phyloP scores from a whole-genome alignment of 2,329 filamentous ascomycete genomes.

The Botrytis fabae region DNA sequence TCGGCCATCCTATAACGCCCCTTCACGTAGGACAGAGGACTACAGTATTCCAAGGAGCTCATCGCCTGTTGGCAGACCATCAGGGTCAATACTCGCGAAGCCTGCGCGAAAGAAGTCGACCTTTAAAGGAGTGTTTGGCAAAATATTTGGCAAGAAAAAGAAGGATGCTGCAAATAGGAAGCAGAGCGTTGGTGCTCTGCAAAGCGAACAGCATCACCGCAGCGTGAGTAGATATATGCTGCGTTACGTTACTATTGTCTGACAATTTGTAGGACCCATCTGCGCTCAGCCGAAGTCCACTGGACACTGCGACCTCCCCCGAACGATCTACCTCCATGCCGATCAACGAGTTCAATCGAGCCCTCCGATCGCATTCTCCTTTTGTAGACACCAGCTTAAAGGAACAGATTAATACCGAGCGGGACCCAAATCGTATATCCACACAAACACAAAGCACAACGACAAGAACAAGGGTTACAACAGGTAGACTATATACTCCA shows the following conservation, averaged over 20 bases:
- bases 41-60: background rate
- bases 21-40: constrained; percentile 24
- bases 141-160: constrained; percentile 56
- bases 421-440: constrained; percentile 51
- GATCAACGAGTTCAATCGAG: constrained; percentile 60
- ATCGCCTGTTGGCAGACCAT: constrained; percentile 40
- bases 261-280: constrained; percentile 43
- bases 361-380: constrained; percentile 61
- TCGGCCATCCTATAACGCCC: constrained; percentile 28
- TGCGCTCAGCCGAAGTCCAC: constrained; percentile 40
- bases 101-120: constrained; percentile 60
- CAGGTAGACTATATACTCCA: constrained; percentile 45
- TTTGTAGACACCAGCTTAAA: constrained; percentile 53
- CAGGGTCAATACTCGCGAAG: constrained; percentile 40
- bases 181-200: constrained; percentile 23
- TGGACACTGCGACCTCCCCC: constrained; percentile 43
- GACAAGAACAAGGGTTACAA: constrained; percentile 44
- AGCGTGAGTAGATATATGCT: constrained; percentile 48
- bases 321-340: constrained; percentile 61
- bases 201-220: constrained; percentile 45
- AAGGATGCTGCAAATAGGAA: constrained; percentile 7
- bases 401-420: constrained; percentile 48
- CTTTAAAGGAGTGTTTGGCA: constrained; percentile 56
- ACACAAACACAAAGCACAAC: constrained; percentile 43
- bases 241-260: constrained; percentile 24